phyloP scores from a whole-genome alignment of 2,329 filamentous ascomycete genomes.

The Tolypocladium endophyticum region DNA sequence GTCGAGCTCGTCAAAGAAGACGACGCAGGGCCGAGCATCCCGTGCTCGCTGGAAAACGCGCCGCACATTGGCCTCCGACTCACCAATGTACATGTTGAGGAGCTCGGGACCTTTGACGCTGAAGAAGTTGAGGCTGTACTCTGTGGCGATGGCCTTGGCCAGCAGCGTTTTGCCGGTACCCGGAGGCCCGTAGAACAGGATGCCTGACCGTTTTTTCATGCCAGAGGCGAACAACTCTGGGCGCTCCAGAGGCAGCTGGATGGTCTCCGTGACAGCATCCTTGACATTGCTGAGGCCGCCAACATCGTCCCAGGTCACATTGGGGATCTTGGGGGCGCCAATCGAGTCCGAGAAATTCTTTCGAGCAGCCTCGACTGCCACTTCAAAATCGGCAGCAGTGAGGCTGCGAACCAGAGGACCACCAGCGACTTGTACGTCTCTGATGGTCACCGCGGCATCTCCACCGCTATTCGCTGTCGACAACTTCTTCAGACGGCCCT shows the following conservation, averaged over 20 bases:
- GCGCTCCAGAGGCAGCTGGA: conserved; percentile 81
- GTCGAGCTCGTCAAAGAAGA: conserved; percentile 90
- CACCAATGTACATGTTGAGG: conserved; percentile 93
- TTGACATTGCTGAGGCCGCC: conserved; percentile 90
- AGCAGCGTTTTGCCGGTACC: conserved; percentile 89
- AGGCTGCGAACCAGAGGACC: conserved; percentile 70
- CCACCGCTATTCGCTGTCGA: conserved; percentile 35
- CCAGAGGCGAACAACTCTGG: conserved; percentile 93
- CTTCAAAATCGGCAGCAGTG: conserved; percentile 74
- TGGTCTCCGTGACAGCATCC: conserved; percentile 93
- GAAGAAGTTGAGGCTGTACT: conserved; percentile 92
- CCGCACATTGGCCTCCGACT: conserved; percentile 85
- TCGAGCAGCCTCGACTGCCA: conserved; percentile 87
- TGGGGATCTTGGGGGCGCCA: conserved; percentile 94
- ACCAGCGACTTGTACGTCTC: conserved; percentile 82
- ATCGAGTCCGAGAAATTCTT: conserved; percentile 98
- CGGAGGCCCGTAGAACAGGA: conserved; percentile 83
- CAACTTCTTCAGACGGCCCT: conserved; percentile 63
- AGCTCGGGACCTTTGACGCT: conserved; percentile 85
- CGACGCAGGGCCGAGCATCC: conserved; percentile 77
- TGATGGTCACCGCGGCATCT: conserved; percentile 45
- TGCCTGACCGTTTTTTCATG: conserved; percentile 95
- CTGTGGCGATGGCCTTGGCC: conserved; percentile 85
- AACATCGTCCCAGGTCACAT: conserved; percentile 93
- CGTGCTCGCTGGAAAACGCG: conserved; percentile 80